These are phyloP conservation scores for Mucor plumbeus DNA, from an alignment of 371 early-diverging fungal species.

Conservation along the genomic window DNA sequence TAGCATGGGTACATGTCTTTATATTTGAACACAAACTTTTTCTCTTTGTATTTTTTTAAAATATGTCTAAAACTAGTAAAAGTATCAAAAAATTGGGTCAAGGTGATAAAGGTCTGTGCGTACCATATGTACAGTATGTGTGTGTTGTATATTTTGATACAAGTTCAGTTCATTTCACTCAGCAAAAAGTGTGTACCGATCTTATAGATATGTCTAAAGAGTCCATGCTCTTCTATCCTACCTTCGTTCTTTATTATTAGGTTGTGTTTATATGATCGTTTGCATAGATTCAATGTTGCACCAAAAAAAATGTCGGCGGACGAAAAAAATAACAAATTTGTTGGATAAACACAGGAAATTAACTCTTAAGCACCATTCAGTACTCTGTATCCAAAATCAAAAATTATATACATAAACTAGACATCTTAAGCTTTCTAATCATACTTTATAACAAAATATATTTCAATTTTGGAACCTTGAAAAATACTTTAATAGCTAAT, in stretches of 20 bases:
- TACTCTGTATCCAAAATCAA: too few species aligned
- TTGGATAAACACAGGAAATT: too few species aligned
- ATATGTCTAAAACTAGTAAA: neutral
- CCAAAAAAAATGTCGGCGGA: too few species aligned
- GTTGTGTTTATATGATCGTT: too few species aligned
- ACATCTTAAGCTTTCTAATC: too few species aligned
- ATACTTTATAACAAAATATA: too few species aligned
- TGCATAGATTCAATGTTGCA: too few species aligned
- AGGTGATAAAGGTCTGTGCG: conserved; percentile 14
- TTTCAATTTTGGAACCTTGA: too few species aligned
- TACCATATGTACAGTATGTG: neutral
- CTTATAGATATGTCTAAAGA: conserved; percentile 3
- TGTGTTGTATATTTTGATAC: neutral
- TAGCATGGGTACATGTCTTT: neutral
- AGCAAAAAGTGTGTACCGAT: conserved; percentile 10
- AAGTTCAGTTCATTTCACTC: conserved; percentile 1
- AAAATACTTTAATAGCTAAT: too few species aligned
- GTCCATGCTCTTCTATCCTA: conserved; percentile 10
- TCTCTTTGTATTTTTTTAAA: neutral
- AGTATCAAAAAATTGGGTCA: neutral
- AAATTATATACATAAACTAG: too few species aligned
- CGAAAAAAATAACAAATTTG: too few species aligned
- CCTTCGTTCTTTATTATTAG: neutral
- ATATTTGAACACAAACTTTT: neutral
- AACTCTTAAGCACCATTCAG: too few species aligned